Evolutionary conservation across 352 stramenopile species (phyloP).

Genomic region (Globisporangium paddicum): DNA sequence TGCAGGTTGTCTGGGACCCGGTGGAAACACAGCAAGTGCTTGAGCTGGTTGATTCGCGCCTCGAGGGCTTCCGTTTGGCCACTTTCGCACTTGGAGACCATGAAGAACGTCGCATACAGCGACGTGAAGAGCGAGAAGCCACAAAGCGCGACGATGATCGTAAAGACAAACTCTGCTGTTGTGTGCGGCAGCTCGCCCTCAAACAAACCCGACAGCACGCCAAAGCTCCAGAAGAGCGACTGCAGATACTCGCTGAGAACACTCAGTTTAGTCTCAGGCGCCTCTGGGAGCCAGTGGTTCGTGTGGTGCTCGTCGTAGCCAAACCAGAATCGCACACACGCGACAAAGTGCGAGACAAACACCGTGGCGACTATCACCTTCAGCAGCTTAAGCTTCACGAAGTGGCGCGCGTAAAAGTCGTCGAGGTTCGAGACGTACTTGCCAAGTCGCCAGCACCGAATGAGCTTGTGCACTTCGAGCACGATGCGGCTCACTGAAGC

Average conservation of each 20-base stretch:
- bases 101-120: constrained; percentile 57
- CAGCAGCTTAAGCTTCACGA: constrained; percentile 41
- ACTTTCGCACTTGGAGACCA: constrained; percentile 67
- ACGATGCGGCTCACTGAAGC: neutral
- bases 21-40: constrained; percentile 61
- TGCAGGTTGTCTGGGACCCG: constrained; percentile 49
- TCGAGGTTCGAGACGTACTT: constrained; percentile 47
- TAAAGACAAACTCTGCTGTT: constrained; percentile 41
- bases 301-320: constrained; percentile 9
- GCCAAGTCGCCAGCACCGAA: constrained; percentile 35
- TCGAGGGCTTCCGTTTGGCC: constrained; percentile 33
- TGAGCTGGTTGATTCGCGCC: constrained; percentile 60
- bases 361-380: constrained; percentile 34
- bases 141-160: constrained; percentile 34
- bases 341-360: constrained; percentile 45
- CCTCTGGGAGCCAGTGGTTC: constrained; percentile 21
- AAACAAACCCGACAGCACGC: constrained; percentile 46
- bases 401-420: constrained; percentile 48
- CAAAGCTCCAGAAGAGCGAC: constrained; percentile 50
- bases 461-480: constrained; percentile 52
- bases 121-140: constrained; percentile 63
- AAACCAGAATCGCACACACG: constrained; percentile 42
- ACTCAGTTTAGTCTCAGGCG: constrained; percentile 5
- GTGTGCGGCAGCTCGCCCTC: constrained; percentile 38
- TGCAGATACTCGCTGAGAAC: constrained; percentile 25